phyloP scores from a whole-genome alignment of 805 yeast genomes.

The Groenewaldozyma salmanticensis region DNA sequence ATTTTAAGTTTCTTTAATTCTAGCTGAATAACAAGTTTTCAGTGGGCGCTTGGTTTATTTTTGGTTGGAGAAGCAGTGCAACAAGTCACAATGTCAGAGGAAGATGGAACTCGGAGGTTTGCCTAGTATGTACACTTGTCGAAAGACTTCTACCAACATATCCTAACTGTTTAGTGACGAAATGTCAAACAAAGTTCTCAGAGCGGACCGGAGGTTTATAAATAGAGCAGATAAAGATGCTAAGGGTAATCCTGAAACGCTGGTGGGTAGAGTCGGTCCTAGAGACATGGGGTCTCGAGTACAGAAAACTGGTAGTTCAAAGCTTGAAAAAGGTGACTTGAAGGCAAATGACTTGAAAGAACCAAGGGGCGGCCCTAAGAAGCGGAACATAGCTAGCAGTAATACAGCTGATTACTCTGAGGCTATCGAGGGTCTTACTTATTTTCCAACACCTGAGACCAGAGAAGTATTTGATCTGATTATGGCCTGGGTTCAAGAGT shows the following conservation, averaged over 20 bases:
- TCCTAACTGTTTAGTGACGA: slow-evolving; percentile 14
- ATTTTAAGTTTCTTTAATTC: no score
- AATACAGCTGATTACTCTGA: slow-evolving; percentile 24
- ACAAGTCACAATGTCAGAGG: no score
- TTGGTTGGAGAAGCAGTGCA: no score
- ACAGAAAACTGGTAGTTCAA: slow-evolving; percentile 12
- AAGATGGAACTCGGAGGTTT: no score
- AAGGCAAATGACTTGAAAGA: slow-evolving; percentile 3
- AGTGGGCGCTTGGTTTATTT: no score
- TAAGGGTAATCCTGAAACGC: slow-evolving; percentile 57
- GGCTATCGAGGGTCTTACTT: slow-evolving; percentile 40
- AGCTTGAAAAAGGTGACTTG: slow-evolving; percentile 2
- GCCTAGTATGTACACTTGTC: not conserved
- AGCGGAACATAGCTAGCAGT: slow-evolving; percentile 6
- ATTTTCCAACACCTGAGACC: slow-evolving; percentile 53
- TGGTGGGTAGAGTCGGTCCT: slow-evolving; percentile 57
- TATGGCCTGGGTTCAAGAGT: slow-evolving; percentile 46
- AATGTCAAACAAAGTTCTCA: slow-evolving; percentile 65
- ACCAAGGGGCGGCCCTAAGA: no score
- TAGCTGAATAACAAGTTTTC: no score
- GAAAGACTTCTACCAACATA: not conserved
- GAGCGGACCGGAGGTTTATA: slow-evolving; percentile 45
- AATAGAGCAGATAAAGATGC: slow-evolving; percentile 39
- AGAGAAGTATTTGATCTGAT: slow-evolving; percentile 44
- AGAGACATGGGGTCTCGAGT: slow-evolving; percentile 60